A percentile compares a stretch with the other conserved stretches of the same genome.
Evolutionary conservation across 2,329 filamentous ascomycete genomes (phyloP).

Genomic region (Furcasterigmium furcatum): DNA sequence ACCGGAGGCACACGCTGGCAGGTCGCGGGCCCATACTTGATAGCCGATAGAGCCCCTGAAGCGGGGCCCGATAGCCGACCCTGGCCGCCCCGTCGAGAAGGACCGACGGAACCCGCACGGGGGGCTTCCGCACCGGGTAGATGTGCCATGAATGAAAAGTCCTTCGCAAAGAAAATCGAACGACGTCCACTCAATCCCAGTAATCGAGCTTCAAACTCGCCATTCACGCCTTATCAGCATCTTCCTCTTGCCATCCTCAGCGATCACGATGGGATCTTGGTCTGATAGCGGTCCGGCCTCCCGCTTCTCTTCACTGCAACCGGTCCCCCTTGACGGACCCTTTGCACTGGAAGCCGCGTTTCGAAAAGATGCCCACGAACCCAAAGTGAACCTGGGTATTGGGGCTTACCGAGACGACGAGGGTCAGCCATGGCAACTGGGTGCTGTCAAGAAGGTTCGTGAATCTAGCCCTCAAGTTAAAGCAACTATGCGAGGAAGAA

Average conservation of each 20-base stretch:
- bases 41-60: neutral
- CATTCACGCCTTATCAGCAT: neutral
- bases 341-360: neutral
- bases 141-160: neutral
- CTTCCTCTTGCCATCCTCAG: neutral
- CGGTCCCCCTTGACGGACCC: neutral
- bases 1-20: neutral
- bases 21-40: neutral
- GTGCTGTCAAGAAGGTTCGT: constrained; percentile 1
- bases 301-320: neutral
- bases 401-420: constrained; percentile 5
- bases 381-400: constrained; percentile 4
- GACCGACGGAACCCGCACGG: neutral
- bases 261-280: neutral
- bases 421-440: constrained; percentile 1
- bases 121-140: neutral
- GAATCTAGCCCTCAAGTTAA: neutral
- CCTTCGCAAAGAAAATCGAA: neutral
- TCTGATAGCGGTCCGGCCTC: neutral
- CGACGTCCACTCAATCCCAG: neutral
- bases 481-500: neutral
- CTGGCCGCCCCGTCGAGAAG: neutral
- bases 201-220: neutral
- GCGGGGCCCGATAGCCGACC: neutral
- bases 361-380: neutral